A percentile compares a stretch with the other conserved stretches of the same genome.
These are phyloP conservation scores for Kuraishia hungarica DNA, from an alignment of 805 yeast genomes.

Conservation along the genomic window DNA sequence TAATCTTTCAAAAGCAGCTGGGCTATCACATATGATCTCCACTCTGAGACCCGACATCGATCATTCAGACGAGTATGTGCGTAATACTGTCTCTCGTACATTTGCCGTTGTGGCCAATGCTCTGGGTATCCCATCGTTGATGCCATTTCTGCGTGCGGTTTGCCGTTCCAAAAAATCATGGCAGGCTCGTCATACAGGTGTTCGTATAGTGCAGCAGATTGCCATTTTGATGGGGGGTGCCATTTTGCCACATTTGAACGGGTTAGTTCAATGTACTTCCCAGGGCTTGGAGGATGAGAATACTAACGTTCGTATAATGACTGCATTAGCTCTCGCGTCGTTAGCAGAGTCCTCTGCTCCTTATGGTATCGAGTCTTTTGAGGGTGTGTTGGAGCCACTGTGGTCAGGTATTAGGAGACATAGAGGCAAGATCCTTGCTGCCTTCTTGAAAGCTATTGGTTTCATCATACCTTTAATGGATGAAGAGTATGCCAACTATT, in stretches of 20 bases:
- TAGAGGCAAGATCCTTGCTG: constrained; percentile 70
- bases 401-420: constrained; percentile 76
- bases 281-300: constrained; percentile 62
- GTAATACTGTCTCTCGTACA: constrained; percentile 69
- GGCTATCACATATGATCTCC: constrained; percentile 71
- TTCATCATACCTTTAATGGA: constrained; percentile 81
- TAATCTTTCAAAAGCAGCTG: constrained; percentile 71
- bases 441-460: constrained; percentile 72
- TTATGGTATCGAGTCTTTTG: constrained; percentile 86
- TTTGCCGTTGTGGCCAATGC: constrained; percentile 81
- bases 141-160: constrained; percentile 81
- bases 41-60: constrained; percentile 77
- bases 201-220: constrained; percentile 66
- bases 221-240: constrained; percentile 63
- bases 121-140: constrained; percentile 57
- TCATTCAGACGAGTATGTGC: constrained; percentile 69
- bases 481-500: constrained; percentile 69
- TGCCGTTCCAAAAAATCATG: constrained; percentile 68
- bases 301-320: constrained; percentile 51
- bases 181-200: constrained; percentile 81
- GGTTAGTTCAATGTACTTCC: constrained; percentile 51
- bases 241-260: constrained; percentile 63
- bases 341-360: constrained; percentile 81
- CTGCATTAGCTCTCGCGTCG: constrained; percentile 66
- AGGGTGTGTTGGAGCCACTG: constrained; percentile 59